A percentile compares a stretch with the other conserved stretches of the same genome.
Conservation (phyloP, 768 basidiomycete species). For the Serendipita indica region DNA sequence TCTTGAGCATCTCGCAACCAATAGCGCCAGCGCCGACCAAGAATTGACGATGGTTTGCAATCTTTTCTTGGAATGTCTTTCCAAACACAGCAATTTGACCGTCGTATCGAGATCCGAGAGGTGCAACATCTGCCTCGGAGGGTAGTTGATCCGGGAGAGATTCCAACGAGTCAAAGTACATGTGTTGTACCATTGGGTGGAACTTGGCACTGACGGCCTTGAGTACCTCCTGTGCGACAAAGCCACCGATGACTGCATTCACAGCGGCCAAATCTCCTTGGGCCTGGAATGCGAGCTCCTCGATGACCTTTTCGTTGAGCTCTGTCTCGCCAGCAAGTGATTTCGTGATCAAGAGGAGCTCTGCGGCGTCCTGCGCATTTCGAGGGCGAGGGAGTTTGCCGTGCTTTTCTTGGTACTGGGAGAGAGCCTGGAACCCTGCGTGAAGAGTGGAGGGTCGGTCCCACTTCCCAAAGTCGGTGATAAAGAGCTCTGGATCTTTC, state of each 20-base stretch:
- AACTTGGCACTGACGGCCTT: slow-evolving; percentile 98
- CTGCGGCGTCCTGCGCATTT: slow-evolving; percentile 62
- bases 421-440: slow-evolving; percentile 87
- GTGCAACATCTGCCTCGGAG: slow-evolving; percentile 69
- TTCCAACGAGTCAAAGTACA: slow-evolving; percentile 97
- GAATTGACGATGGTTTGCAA: slow-evolving; percentile 82
- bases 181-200: slow-evolving; percentile 85
- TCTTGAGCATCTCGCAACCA: slow-evolving; percentile 99
- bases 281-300: slow-evolving; percentile 83
- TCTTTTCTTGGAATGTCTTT: slow-evolving; percentile 79
- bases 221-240: slow-evolving; percentile 93
- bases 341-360: slow-evolving; percentile 63
- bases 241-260: slow-evolving; percentile 88
- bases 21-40: slow-evolving; percentile 98
- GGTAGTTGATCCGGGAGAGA: slow-evolving; percentile 68
- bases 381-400: slow-evolving; percentile 67
- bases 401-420: slow-evolving; percentile 50
- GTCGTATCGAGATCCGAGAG: slow-evolving; percentile 75
- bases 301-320: slow-evolving; percentile 61
- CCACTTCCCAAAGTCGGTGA: slow-evolving; percentile 96
- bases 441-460: slow-evolving; percentile 85
- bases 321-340: slow-evolving; percentile 51
- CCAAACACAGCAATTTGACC: slow-evolving; percentile 95
- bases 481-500: slow-evolving; percentile 67
- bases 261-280: slow-evolving; percentile 80